phyloP scores from a whole-genome alignment of 495 filamentous ascomycete species.

The Barbatosphaeria neglecta region DNA sequence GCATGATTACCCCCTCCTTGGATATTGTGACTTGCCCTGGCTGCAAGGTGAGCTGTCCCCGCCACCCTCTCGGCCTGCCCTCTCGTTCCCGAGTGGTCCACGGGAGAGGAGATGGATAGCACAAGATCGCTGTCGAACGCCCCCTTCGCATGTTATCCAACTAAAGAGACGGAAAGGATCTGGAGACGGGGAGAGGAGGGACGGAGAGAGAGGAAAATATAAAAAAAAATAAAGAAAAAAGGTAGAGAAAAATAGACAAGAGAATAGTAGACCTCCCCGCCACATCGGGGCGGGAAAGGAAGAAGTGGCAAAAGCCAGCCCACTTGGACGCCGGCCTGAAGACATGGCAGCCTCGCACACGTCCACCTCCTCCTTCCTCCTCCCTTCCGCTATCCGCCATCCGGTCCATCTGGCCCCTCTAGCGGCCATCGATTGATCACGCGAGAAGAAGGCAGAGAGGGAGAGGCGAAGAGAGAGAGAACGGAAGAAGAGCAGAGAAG shows the following conservation, averaged over 20 bases:
- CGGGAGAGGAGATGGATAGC: not conserved
- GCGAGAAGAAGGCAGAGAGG: no score
- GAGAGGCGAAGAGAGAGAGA: no score
- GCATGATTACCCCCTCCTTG: not conserved
- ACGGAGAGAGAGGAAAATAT: not conserved
- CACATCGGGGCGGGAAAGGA: no score
- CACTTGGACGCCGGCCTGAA: not conserved
- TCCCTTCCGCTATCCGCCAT: no score
- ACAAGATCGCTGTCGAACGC: not conserved
- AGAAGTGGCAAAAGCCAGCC: not conserved
- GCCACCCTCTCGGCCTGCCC: not conserved
- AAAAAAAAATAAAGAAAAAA: no score
- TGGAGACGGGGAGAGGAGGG: not conserved
- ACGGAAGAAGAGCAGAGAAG: no score
- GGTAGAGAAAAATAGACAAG: not conserved
- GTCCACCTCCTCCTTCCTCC: no score
- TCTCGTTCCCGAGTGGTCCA: not conserved
- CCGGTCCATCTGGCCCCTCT: no score
- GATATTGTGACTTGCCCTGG: not conserved
- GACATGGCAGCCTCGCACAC: not conserved
- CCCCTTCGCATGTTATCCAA: no score
- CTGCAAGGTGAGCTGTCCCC: constrained; percentile 1
- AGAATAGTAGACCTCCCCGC: no score
- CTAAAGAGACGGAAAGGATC: no score
- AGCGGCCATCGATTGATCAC: no score